Base-by-base conservation (phyloP, 2,329 filamentous ascomycete genomes). In the Fusarium albosuccineum region DNA sequence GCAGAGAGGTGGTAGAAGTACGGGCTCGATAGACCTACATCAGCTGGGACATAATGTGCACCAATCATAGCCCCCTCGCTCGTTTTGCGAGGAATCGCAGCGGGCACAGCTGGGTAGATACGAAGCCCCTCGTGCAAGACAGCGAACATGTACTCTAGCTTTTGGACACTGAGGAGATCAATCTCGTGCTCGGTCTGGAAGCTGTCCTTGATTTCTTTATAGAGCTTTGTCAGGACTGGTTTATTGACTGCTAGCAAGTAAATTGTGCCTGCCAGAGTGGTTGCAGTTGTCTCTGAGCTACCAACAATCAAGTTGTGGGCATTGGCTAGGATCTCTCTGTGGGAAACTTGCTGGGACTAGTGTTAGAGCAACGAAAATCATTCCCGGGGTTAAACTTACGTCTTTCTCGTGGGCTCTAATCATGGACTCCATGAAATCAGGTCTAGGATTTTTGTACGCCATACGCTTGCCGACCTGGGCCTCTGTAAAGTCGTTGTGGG, bases 111-210 rank as follows among this genome's bases (percentile, higher is more conserved):
- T 5, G 80, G 79, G 54, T 80, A 74, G 14, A 72, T 46, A 0
- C 82, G 77, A 16, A 85, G 62, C 1, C 74, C 71, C 67, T 85
- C 83, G 2, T 82, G 71, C 3, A 84, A 63, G 22, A 75, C 75
- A 3, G 82, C 82, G 6, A 75, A 62, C 68, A 83, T 74, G 54
- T 83, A 85, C 0, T 67, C 39, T 0, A 83, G 69, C 7, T 68
- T 60, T 29, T 61, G 52, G 13, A 61, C 46, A 9, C 41, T 51
- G 4, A 45, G 33, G 10, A 48, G 36, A 45, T 70, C 77, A 44
- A 85, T 83, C 7, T 83, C 78, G 0, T 76, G 73, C 26, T 78
- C 71, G 1, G 36, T 68, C 2, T 62, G 57, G 60, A 83, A 84
- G 0, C 73, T 42, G 0, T 70, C 62, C 1, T 80, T 78, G 68